Conservation (phyloP, 495 filamentous ascomycete species). For the Thermothielavioides terrestris region DNA sequence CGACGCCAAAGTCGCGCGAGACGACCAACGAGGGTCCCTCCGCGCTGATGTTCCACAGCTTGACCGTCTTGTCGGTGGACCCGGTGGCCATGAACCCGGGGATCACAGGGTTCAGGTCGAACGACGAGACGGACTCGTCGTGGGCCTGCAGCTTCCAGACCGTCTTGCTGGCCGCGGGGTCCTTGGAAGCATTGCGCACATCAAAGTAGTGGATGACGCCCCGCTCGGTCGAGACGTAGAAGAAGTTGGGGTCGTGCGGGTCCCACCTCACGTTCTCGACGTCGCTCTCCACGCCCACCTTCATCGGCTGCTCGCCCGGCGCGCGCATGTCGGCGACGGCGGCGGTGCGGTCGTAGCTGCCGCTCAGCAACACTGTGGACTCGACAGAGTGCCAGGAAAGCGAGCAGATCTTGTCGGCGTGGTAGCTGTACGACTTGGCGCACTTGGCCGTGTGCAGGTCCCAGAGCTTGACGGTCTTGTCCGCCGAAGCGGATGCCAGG, state of each 20-base stretch:
- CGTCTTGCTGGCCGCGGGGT: conserved; percentile 65
- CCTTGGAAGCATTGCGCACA: conserved; percentile 55
- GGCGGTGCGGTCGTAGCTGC: conserved; percentile 88
- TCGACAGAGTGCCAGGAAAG: conserved; percentile 84
- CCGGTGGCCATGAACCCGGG: conserved; percentile 90
- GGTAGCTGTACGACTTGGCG: conserved; percentile 88
- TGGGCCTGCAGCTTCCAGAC: conserved; percentile 94
- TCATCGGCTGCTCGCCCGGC: conserved; percentile 63
- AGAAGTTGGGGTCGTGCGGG: conserved; percentile 81
- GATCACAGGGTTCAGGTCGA: conserved; percentile 81
- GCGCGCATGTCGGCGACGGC: conserved; percentile 90
- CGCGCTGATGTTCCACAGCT: conserved; percentile 89
- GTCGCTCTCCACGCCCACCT: conserved; percentile 90
- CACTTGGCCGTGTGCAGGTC: conserved; percentile 85
- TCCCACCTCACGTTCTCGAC: conserved; percentile 91
- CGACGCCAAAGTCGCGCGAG: conserved; percentile 81
- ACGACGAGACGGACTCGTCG: conserved; percentile 86
- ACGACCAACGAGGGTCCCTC: conserved; percentile 80
- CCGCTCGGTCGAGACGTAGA: conserved; percentile 89
- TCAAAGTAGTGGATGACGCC: conserved; percentile 87
- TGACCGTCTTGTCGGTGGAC: conserved; percentile 86
- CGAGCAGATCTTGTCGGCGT: conserved; percentile 92
- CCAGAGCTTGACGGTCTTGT: conserved; percentile 96
- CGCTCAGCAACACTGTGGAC: conserved; percentile 79
- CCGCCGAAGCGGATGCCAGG: conserved; percentile 90